Base-by-base conservation (phyloP, 352 stramenopile genomes). In the Globisporangium megalacanthum region DNA sequence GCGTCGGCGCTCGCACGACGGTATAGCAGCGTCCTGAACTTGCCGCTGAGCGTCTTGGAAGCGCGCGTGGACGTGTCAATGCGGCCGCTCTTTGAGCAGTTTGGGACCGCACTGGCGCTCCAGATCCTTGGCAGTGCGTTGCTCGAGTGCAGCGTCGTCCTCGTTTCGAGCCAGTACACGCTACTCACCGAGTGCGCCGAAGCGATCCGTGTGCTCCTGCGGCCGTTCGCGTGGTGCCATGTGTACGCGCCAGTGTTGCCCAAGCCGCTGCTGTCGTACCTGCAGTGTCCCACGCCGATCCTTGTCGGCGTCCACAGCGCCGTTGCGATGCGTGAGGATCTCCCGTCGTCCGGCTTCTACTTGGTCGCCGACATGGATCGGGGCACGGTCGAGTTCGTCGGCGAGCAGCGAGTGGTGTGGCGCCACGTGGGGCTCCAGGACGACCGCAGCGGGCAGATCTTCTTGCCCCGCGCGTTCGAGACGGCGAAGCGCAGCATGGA, bases 221-320 rank as follows among this genome's bases (percentile, higher is more conserved):
- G 88, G 25, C 89, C 89, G 14, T 91, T 96, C 54, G 79, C 86
- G 48, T 97, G 88, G 88, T 93, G 83, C 57, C 88, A 97, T 56
- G 86, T 95, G 51, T 97, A 96, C 62, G 78, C 89, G 15, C 86
- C 88, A 2, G 79, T 95, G 54, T 66, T 97, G 6, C 88, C 89
- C 5, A 85, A 92, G 64, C 64, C 79, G 39, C 65, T 97, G 45
- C 72, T 95, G 4, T 92, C 87, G 29, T 94, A 95, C 47, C 73
- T 97, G 33, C 84, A 97, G 59, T 95, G 86, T 22, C 88, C 88
- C n/a, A 95, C 87, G 42, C 87, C 87, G 10, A 95, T 96, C 64
- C 70, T 97, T 35, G 83, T 95, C 2, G 88, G 88, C 22, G 65
- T 96, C 1, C 86, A 97, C 57, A 88, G 77, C 22, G 68, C 70